These are phyloP conservation scores for Triticum urartu DNA, from an alignment of 176 grass and related monocot genomes.

Conservation along the genomic window DNA sequence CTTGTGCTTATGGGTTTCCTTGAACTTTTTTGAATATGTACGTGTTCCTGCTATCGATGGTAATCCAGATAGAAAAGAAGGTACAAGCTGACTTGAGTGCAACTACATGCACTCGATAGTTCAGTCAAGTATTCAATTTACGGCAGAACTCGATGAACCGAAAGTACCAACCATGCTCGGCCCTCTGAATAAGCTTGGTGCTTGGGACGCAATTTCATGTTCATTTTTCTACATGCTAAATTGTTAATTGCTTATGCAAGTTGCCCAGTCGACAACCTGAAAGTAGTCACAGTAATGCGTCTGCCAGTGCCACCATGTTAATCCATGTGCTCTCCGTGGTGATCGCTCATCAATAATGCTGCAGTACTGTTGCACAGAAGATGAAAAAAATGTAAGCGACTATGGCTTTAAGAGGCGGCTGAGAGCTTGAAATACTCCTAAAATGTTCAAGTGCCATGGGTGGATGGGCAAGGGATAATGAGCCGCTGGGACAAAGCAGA, in stretches of 20 bases:
- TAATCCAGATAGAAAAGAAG: too few species aligned
- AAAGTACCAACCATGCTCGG: neutral
- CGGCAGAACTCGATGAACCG: neutral
- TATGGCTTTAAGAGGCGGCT: neutral
- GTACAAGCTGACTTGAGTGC: too few species aligned
- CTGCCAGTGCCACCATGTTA: neutral
- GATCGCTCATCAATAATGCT: neutral
- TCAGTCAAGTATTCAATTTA: neutral
- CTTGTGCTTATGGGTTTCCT: too few species aligned
- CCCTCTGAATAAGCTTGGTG: neutral
- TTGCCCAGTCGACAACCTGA: neutral
- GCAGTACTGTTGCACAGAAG: neutral
- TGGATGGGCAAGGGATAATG: neutral
- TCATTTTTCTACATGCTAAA: too few species aligned
- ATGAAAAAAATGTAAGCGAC: neutral
- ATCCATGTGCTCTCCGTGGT: neutral
- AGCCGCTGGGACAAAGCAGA: neutral
- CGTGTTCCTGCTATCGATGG: too few species aligned
- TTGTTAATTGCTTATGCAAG: neutral
- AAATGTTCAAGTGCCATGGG: neutral
- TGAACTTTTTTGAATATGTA: too few species aligned
- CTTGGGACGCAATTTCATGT: too few species aligned
- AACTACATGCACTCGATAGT: neutral
- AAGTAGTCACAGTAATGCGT: neutral
- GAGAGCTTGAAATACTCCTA: neutral